Percentiles rank a stretch among this genome's conserved stretches.
Conservation (phyloP, 768 basidiomycete genomes). For the Suillus lakei region DNA sequence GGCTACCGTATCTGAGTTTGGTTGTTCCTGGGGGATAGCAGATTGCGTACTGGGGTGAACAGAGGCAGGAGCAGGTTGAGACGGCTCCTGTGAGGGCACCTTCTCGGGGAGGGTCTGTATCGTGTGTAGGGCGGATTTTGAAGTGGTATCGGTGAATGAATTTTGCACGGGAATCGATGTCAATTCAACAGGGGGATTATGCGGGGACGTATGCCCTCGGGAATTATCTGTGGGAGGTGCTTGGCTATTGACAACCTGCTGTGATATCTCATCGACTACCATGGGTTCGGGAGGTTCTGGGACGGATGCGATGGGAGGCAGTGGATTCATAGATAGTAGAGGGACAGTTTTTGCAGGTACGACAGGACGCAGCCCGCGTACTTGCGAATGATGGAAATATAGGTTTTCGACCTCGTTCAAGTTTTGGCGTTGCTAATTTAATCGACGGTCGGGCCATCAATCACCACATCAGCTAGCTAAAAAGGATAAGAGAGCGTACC, state of each 20-base stretch:
- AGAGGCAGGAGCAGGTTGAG: conserved; percentile 5
- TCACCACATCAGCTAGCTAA: not conserved
- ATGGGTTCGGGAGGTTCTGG: conserved; percentile 1
- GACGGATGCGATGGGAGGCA: not conserved
- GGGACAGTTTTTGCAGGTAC: conserved; percentile 17
- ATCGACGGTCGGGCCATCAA: not conserved
- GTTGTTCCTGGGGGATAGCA: not conserved
- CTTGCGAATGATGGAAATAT: conserved; percentile 76
- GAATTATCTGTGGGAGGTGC: conserved; percentile 23
- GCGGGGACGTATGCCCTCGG: conserved; percentile 21
- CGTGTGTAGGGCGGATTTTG: not conserved
- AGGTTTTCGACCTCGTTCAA: conserved; percentile 84
- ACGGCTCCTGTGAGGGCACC: not conserved
- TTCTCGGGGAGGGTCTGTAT: not conserved
- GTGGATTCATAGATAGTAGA: conserved; percentile 14
- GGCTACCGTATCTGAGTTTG: not conserved
- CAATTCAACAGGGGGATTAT: conserved; percentile 8
- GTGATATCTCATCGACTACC: conserved; percentile 13
- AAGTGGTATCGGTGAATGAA: not conserved
- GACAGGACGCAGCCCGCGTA: conserved; percentile 35
- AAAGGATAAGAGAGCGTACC: conserved; percentile 47
- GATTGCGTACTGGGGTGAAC: not conserved
- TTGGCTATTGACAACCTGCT: conserved; percentile 11
- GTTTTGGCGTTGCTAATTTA: conserved; percentile 75
- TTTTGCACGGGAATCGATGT: not conserved